Evolutionary conservation across 1,139 yeast species (phyloP).

Genomic region (Pneumocystis sp.): DNA sequence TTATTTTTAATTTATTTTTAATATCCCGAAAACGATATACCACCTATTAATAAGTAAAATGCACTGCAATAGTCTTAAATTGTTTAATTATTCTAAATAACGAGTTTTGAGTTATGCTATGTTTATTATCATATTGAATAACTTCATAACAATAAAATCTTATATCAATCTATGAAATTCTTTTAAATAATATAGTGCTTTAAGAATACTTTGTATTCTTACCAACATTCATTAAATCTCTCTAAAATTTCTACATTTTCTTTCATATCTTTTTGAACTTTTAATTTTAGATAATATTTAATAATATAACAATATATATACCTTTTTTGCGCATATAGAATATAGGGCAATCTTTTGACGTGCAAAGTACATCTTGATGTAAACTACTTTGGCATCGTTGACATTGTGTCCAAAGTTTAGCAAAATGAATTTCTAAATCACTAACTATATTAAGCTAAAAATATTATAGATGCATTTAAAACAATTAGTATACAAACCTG

Average conservation of each 20-base stretch:
- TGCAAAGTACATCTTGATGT: slow-evolving; percentile 89
- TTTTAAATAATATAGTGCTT: not conserved
- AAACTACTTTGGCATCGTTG: slow-evolving; percentile 94
- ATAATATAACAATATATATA: not conserved
- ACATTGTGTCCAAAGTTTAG: slow-evolving; percentile 94
- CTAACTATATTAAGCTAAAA: slow-evolving; percentile 29
- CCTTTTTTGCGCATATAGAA: slow-evolving; percentile 91
- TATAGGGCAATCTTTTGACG: slow-evolving; percentile 92
- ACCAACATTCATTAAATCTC: slow-evolving; percentile 13
- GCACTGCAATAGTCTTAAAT: not conserved
- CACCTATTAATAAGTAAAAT: not conserved
- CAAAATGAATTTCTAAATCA: slow-evolving; percentile 64
- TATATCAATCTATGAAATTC: not conserved
- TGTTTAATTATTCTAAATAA: not conserved
- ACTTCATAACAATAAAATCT: not conserved
- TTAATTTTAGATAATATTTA: not conserved
- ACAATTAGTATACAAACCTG: slow-evolving; percentile 45
- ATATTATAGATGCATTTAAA: not conserved
- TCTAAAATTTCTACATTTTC: slow-evolving; percentile 14
- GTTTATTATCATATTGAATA: not conserved
- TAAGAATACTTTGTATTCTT: slow-evolving; percentile 1
- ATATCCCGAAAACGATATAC: not conserved
- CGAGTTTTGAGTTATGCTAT: not conserved
- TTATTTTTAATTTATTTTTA: not conserved
- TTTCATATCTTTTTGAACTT: slow-evolving; percentile 50